A percentile compares a stretch with the other conserved stretches of the same genome.
Evolutionary conservation across 2,329 filamentous ascomycete genomes (phyloP).

Genomic region (Sclerotinia borealis): DNA sequence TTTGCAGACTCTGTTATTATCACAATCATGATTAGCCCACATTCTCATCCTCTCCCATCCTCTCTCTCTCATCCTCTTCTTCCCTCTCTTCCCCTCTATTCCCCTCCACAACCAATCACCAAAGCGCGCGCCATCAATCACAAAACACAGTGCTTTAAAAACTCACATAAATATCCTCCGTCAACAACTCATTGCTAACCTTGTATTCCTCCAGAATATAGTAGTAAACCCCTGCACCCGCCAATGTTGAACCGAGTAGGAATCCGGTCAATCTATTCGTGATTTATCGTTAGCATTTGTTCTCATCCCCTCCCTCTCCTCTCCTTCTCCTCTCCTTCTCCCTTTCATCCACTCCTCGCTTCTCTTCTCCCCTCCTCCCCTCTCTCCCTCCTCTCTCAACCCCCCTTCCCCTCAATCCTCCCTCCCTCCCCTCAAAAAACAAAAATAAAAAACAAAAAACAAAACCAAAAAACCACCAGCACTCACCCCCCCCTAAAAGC

Average conservation of each 20-base stretch:
- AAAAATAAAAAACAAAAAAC: not conserved
- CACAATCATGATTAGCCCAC: not conserved
- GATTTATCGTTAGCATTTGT: not conserved
- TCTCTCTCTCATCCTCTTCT: not conserved
- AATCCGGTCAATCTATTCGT: conserved; percentile 75
- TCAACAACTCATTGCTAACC: conserved; percentile 85
- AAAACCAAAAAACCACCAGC: not conserved
- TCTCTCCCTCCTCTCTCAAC: not conserved
- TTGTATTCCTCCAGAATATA: conserved; percentile 94
- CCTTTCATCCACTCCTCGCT: too few species aligned
- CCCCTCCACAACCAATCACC: not conserved
- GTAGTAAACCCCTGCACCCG: conserved; percentile 79
- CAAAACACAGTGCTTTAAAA: conserved; percentile 29
- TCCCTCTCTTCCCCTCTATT: not conserved
- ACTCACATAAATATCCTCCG: conserved; percentile 93
- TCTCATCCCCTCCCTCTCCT: not conserved
- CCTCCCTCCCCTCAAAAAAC: not conserved
- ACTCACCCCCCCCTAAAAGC: conserved; percentile 68
- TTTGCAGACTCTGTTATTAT: conserved; percentile 66
- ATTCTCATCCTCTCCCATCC: not conserved
- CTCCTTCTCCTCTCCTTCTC: not conserved
- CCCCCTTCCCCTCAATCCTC: not conserved
- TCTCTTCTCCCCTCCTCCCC: not conserved
- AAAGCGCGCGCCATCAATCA: not conserved
- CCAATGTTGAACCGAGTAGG: conserved; percentile 73